Percentiles rank a stretch among this genome's conserved stretches.
These are phyloP conservation scores for Mucor piriformis DNA, from an alignment of 371 early-diverging fungal genomes.

Conservation along the genomic window DNA sequence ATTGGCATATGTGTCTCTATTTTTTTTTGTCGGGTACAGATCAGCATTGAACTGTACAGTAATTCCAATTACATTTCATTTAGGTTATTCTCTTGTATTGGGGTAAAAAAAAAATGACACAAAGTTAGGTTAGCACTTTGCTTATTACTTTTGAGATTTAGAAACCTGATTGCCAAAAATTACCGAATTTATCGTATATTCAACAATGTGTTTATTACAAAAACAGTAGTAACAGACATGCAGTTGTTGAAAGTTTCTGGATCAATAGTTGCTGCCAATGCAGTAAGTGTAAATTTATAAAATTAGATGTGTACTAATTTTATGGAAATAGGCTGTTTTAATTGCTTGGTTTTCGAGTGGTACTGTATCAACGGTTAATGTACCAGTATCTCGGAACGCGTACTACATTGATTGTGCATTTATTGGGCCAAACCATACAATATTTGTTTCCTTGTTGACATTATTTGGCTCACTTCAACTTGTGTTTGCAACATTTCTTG, in stretches of 20 bases:
- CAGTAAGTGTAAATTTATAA: conserved; percentile 34
- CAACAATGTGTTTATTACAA: conserved; percentile 65
- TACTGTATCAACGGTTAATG: conserved; percentile 28
- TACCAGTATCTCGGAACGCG: conserved; percentile 38
- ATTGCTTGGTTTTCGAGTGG: conserved; percentile 43
- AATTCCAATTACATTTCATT: conserved; percentile 47
- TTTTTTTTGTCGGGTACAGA: conserved; percentile 36
- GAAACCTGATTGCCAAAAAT: conserved; percentile 59
- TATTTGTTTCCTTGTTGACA: conserved; percentile 39
- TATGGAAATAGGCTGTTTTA: conserved; percentile 43
- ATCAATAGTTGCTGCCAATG: conserved; percentile 44
- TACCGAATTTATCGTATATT: conserved; percentile 64
- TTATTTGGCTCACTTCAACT: conserved; percentile 43
- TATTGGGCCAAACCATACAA: conserved; percentile 31
- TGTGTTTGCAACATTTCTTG: conserved; percentile 53
- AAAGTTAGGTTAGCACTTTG: conserved; percentile 1
- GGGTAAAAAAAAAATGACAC: conserved; percentile 31
- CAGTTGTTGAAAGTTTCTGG: conserved; percentile 61
- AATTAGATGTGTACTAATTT: neutral
- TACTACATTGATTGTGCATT: conserved; percentile 52
- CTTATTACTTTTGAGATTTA: conserved; percentile 2
- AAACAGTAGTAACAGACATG: conserved; percentile 52
- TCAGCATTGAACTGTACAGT: conserved; percentile 39
- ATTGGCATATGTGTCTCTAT: conserved; percentile 40
- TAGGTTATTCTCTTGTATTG: conserved; percentile 45